Evolutionary conservation across 495 filamentous ascomycete genomes (phyloP).

Genomic region (Hypoxylon perforatum): DNA sequence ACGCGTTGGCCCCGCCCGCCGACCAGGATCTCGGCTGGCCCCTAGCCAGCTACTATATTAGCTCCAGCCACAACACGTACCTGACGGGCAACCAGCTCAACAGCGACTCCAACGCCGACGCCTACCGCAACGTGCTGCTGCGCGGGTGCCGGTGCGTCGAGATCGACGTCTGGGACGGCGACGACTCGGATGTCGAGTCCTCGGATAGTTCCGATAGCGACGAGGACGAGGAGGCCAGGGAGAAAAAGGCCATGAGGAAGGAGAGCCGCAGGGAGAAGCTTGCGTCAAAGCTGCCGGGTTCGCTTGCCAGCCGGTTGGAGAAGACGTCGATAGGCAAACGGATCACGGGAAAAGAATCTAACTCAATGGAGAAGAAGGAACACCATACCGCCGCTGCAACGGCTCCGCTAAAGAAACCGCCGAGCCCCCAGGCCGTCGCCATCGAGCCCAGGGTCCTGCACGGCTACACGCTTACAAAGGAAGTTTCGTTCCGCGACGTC

Average conservation of each 20-base stretch:
- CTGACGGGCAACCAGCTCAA: conserved; percentile 92
- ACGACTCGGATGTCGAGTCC: conserved; percentile 59
- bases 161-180: conserved; percentile 95
- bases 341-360: conserved; percentile 38
- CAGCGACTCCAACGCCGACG: conserved; percentile 80
- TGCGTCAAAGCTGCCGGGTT: conserved; percentile 46
- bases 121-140: conserved; percentile 84
- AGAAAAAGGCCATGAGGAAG: conserved; percentile 41
- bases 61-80: conserved; percentile 95
- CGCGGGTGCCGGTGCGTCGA: conserved; percentile 93
- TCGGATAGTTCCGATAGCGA: conserved; percentile 39
- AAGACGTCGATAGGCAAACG: conserved; percentile 55
- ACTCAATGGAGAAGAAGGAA: not conserved
- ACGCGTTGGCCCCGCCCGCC: conserved; percentile 51
- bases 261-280: conserved; percentile 47
- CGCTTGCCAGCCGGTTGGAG: conserved; percentile 50
- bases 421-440: conserved; percentile 46
- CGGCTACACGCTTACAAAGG: conserved; percentile 90
- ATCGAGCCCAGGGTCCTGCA: conserved; percentile 84
- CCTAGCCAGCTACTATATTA: conserved; percentile 89
- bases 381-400: not conserved
- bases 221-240: conserved; percentile 38
- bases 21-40: conserved; percentile 70
- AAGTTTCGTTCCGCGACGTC: conserved; percentile 84
- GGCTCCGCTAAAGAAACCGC: conserved; percentile 36